Evolutionary conservation across 805 yeast genomes (phyloP).

Genomic region (Wickerhamomyces chambardii): DNA sequence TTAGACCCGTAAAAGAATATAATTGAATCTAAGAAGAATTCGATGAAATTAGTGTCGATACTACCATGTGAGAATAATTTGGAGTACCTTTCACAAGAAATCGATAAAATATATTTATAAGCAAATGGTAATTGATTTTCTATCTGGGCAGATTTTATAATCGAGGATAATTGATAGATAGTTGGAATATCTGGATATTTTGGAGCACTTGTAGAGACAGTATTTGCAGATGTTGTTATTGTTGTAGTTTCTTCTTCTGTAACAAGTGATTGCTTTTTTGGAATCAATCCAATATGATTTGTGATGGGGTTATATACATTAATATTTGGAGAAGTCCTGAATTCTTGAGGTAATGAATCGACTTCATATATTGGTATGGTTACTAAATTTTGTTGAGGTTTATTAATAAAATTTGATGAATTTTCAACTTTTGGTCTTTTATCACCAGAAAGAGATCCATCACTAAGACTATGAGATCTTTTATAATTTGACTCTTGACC

Average conservation of each 20-base stretch:
- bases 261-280: too few species aligned
- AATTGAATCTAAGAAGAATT: conserved; percentile 36
- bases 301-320: too few species aligned
- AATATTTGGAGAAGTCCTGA: conserved; percentile 26
- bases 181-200: too few species aligned
- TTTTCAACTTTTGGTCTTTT: conserved; percentile 16
- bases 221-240: too few species aligned
- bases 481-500: conserved; percentile 18
- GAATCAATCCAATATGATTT: too few species aligned
- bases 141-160: conserved; percentile 1
- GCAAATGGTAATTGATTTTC: conserved; percentile 17
- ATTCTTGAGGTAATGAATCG: conserved; percentile 31
- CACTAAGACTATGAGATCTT: conserved; percentile 42
- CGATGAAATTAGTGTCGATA: conserved; percentile 38
- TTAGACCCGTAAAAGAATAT: neutral
- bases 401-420: neutral
- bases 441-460: conserved; percentile 31
- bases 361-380: conserved; percentile 31
- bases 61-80: conserved; percentile 31
- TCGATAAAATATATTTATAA: conserved; percentile 25
- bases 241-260: too few species aligned
- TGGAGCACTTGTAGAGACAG: too few species aligned
- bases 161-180: neutral
- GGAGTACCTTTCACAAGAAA: conserved; percentile 18
- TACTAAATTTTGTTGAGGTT: conserved; percentile 1